phyloP scores from a whole-genome alignment of 129 eudicot genomes.

The Tanacetum coccineum region DNA sequence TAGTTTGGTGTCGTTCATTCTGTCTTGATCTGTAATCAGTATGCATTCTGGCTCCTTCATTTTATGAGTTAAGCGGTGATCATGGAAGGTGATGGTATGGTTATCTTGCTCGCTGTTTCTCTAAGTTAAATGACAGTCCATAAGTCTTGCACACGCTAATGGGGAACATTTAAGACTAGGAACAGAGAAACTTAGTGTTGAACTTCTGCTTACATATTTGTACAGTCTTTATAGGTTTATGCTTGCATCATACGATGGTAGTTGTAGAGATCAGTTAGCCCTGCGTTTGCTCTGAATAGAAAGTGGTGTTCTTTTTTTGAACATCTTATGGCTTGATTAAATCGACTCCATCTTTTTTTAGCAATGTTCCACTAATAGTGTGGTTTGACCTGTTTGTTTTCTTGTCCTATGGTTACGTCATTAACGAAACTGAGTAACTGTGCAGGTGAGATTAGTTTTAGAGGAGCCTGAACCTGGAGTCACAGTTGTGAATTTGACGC shows the following conservation, averaged over 20 bases:
- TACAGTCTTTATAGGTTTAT: no score
- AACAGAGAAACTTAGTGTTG: not conserved
- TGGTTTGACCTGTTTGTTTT: not conserved
- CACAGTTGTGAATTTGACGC: constrained; percentile 70
- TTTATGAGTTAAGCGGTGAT: no score
- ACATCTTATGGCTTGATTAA: constrained; percentile 1
- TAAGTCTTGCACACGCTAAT: no score
- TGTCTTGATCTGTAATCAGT: not conserved
- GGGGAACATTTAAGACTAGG: not conserved
- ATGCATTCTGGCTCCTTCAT: no score
- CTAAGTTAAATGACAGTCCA: not conserved
- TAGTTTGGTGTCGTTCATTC: not conserved
- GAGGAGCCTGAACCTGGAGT: constrained; percentile 93
- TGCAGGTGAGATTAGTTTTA: constrained; percentile 76
- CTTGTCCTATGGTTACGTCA: no score
- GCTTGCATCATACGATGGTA: not conserved
- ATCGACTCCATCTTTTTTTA: not conserved
- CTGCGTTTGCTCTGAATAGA: not conserved
- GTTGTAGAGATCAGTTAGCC: not conserved
- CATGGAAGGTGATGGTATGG: not conserved
- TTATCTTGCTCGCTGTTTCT: not conserved
- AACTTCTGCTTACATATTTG: not conserved
- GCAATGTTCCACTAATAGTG: not conserved
- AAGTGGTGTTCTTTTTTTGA: not conserved
- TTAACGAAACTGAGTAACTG: not conserved